Evolutionary conservation across 2,329 filamentous ascomycete species (phyloP).

Genomic region (Apiospora arundinis): DNA sequence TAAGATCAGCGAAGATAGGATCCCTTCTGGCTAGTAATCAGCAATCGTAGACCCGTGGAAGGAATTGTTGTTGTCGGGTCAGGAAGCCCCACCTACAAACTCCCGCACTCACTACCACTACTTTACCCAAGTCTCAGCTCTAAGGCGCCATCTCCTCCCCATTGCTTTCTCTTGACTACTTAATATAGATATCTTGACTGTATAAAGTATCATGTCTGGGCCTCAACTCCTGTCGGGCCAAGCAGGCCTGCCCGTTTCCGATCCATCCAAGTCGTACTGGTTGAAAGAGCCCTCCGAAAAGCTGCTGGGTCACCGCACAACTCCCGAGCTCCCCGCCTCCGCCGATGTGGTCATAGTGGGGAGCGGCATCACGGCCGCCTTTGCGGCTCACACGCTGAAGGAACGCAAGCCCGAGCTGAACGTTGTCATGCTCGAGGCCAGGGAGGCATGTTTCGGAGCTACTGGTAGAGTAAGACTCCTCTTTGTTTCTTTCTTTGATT

Average conservation of each 20-base stretch:
- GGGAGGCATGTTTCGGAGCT: constrained; percentile 83
- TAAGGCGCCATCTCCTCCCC: neutral
- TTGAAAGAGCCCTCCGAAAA: constrained; percentile 69
- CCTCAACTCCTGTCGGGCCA: constrained; percentile 39
- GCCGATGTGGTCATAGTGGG: constrained; percentile 77
- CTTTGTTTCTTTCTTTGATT: neutral
- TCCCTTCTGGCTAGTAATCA: neutral
- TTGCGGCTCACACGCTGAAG: constrained; percentile 69
- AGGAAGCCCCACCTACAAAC: constrained; percentile 8
- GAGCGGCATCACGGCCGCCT: constrained; percentile 78
- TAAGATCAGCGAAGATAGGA: neutral
- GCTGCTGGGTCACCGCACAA: constrained; percentile 73
- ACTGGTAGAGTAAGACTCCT: constrained; percentile 71
- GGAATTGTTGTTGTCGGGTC: neutral
- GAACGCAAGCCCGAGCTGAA: constrained; percentile 50
- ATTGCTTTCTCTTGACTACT: neutral
- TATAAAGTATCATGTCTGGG: constrained; percentile 25
- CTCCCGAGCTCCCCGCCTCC: constrained; percentile 62
- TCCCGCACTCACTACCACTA: neutral
- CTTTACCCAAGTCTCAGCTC: neutral
- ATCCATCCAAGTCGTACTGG: constrained; percentile 75
- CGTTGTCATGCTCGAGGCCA: constrained; percentile 78
- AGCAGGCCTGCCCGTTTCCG: constrained; percentile 64
- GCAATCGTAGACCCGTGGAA: neutral
- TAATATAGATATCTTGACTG: neutral